Evolutionary conservation across 2,329 filamentous ascomycete genomes (phyloP), one percentile per base, ranked within the genome.

Genomic region (Trichoderma sp.): DNA sequence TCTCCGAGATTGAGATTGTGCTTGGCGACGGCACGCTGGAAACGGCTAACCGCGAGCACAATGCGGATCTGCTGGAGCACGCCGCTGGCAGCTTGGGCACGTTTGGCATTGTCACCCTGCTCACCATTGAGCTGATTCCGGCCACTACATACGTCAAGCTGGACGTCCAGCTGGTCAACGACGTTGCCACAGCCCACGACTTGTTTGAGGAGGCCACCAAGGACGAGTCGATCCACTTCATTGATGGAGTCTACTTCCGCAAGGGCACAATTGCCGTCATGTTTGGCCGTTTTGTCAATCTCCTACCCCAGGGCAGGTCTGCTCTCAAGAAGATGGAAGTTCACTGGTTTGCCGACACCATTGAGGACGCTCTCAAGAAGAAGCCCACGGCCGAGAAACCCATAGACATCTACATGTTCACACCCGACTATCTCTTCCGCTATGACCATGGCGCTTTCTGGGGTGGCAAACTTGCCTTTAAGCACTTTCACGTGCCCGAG

Each of bases 401-500:
- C 12, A 64, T 69, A n/a, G 68, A 73, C 18, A 64, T 77, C 39
- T 77, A 76, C 70, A 83, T 87, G 30, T 85, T 84, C 0, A 76
- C 86, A 1, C 81, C 82, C 14, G 86, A 88, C 73, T 88, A 88
- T 76, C 84, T 88, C 75, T 88, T 88, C 79, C 83, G 86, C 66
- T 88, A 88, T 78, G 86, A 88, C 75, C 84, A 86, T 56, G 86
- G 86, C 62, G 85, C 84, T 21, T 88, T 88, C 79, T 88, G 86
- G 86, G 84, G 85, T 9, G 86, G 85, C 43, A 80, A 80, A 30
- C 83, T 83, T 26, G 84, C 85, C 3, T 88, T 87, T 76, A 79
- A 80, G 47, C 87, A 87, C 78, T 87, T 87, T 81, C 78, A 80
- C 47, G 84, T 82, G 18, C 86, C 86, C 3, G 86, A 87, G 80